A percentile compares a stretch with the other conserved stretches of the same genome.
Evolutionary conservation across 2,329 filamentous ascomycete species (phyloP).

Genomic region (Neoscytalidium dimidiatum): DNA sequence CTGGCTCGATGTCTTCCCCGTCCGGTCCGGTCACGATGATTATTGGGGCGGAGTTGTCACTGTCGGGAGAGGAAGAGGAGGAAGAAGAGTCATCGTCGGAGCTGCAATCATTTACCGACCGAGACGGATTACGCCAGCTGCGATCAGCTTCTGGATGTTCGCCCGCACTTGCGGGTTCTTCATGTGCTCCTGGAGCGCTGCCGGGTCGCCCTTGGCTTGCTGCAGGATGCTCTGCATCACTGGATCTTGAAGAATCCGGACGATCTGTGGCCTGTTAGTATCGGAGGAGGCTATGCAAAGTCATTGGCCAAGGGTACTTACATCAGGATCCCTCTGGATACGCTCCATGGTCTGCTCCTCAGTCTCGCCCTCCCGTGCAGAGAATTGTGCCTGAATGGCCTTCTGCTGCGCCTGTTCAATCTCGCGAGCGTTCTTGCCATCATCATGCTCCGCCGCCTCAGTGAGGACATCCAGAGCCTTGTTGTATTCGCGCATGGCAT

Average conservation of each 20-base stretch:
- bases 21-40: conserved; percentile 9
- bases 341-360: conserved; percentile 94
- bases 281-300: neutral
- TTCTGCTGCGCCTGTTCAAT: conserved; percentile 95
- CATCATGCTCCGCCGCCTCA: conserved; percentile 77
- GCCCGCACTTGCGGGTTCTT: conserved; percentile 80
- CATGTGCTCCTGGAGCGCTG: conserved; percentile 95
- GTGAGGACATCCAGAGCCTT: conserved; percentile 88
- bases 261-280: conserved; percentile 58
- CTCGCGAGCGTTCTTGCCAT: conserved; percentile 79
- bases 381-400: conserved; percentile 86
- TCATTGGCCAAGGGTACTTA: conserved; percentile 48
- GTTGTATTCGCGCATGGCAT: conserved; percentile 98
- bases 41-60: neutral
- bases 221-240: conserved; percentile 98
- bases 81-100: neutral
- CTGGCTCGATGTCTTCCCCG: conserved; percentile 1
- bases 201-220: conserved; percentile 91
- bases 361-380: conserved; percentile 87
- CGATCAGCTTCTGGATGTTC: conserved; percentile 94
- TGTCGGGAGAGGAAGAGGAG: neutral
- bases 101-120: conserved; percentile 49
- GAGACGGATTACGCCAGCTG: conserved; percentile 86
- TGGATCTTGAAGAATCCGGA: conserved; percentile 88
- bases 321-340: conserved; percentile 86